Evolutionary conservation across 2,329 filamentous ascomycete genomes (phyloP).

Genomic region (Pseudocercospora macadamiae): DNA sequence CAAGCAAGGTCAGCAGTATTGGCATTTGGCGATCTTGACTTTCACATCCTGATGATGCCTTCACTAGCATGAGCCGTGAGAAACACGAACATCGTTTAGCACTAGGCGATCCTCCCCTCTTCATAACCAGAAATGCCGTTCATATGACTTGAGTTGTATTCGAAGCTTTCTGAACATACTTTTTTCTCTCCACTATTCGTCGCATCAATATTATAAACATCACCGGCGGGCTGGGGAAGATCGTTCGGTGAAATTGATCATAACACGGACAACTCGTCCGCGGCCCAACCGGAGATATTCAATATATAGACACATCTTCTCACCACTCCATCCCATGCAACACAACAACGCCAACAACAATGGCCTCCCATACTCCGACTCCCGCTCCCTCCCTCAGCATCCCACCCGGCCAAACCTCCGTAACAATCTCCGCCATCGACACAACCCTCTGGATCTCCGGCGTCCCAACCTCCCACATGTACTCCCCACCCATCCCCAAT

Average conservation of each 20-base stretch:
- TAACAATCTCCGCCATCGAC: constrained; percentile 35
- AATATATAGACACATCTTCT: background rate
- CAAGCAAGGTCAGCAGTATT: no score
- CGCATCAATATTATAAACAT: background rate
- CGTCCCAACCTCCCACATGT: constrained; percentile 9
- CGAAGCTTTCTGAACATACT: no score
- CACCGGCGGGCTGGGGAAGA: background rate
- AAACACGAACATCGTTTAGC: no score
- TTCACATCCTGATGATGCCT: no score
- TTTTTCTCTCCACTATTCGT: no score
- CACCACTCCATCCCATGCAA: background rate
- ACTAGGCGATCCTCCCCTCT: no score
- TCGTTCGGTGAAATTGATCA: background rate
- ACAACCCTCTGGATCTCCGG: constrained; percentile 17
- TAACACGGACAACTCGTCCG: background rate
- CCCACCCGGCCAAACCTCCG: constrained; percentile 8
- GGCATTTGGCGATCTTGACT: no score
- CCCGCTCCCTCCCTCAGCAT: background rate
- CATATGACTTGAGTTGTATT: no score
- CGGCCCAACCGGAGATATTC: background rate
- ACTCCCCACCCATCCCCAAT: constrained; percentile 15
- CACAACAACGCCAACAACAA: background rate
- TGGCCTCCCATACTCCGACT: background rate
- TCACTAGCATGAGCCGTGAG: no score
- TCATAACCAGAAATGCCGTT: no score